Base-by-base conservation (phyloP, 495 filamentous ascomycete species). In the Corynascus novoguineensis region DNA sequence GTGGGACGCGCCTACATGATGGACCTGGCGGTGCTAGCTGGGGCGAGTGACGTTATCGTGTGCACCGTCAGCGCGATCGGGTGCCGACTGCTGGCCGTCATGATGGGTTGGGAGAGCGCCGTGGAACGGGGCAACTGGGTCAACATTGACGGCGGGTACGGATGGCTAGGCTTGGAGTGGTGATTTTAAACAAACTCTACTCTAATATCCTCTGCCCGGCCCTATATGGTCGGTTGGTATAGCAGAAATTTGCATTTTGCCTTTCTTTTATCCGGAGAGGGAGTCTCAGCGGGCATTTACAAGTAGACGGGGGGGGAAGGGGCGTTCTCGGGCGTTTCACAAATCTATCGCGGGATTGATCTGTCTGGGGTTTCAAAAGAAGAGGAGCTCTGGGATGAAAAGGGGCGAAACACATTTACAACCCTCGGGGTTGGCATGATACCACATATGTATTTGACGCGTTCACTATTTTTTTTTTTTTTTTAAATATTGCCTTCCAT, bases 101-200 rank as follows among this genome's bases (percentile, higher is more conserved):
- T 90, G 77, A 83, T 89, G 85, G 87, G 86, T 1, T 90, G 88
- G 88, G 84, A 89, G 19, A 76, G 70, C 5, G 83, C 79, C 22
- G 71, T 89, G 50, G 70, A 67, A 12, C 53, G 76, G 22, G 75
- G 71, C 19, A 68, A 73, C 29, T 92, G 88, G 87, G 69, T 74
- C 45, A 90, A 90, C 67, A 75, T 91, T n/a, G 88, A 92, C 65
- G 86, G 84, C 5, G 79, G 76, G 19, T 82, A 71, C 60, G 72
- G 73, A 14, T 87, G 85, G 83, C 71, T 68, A 53, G 78, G 78
- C 4, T 56, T 77, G 12, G 65, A 67, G 25, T 75, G 68, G 47
- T 57, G 55, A n/a, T n/a, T n/a, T n/a, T n/a, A n/a, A 51, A 15
- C 3, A 29, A 9, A 3, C 31, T 15, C 8, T n/a, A n/a, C n/a